phyloP scores from a whole-genome alignment of 768 basidiomycete species.

The Russula dissimulans region DNA sequence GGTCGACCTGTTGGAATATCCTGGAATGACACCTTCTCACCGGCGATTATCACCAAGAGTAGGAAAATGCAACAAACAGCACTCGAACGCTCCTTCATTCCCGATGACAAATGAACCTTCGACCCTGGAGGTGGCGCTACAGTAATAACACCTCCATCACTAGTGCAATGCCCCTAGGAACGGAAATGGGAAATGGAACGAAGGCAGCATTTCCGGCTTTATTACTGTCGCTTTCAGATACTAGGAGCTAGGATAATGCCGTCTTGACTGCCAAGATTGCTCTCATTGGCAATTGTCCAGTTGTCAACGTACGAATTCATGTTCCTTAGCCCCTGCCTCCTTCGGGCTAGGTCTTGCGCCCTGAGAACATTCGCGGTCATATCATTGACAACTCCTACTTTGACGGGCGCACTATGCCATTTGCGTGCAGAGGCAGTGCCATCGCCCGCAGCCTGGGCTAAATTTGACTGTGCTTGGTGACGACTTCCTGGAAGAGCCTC shows the following conservation, averaged over 20 bases:
- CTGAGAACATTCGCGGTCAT: not conserved
- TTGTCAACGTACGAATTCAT: not conserved
- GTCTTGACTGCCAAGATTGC: not conserved
- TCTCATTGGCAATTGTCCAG: not conserved
- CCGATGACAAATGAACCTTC: not conserved
- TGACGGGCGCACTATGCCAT: not conserved
- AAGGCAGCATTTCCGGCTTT: not conserved
- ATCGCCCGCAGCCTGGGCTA: not conserved
- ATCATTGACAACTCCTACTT: not conserved
- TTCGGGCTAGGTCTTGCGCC: not conserved
- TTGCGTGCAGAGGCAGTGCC: not conserved
- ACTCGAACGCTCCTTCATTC: not conserved
- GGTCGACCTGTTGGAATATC: not conserved
- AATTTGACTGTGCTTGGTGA: not conserved
- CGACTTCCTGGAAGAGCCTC: not conserved
- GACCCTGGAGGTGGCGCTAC: too few species aligned
- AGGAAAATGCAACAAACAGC: too few species aligned
- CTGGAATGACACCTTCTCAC: not conserved
- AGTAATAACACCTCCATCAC: not conserved
- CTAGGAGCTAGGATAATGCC: not conserved
- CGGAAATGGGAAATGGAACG: too few species aligned
- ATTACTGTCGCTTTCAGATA: not conserved
- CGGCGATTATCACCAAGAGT: not conserved
- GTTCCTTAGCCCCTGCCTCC: not conserved
- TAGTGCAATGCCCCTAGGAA: too few species aligned